Conservation (phyloP, 139 green algal species). For the Nannochloris sp. region DNA sequence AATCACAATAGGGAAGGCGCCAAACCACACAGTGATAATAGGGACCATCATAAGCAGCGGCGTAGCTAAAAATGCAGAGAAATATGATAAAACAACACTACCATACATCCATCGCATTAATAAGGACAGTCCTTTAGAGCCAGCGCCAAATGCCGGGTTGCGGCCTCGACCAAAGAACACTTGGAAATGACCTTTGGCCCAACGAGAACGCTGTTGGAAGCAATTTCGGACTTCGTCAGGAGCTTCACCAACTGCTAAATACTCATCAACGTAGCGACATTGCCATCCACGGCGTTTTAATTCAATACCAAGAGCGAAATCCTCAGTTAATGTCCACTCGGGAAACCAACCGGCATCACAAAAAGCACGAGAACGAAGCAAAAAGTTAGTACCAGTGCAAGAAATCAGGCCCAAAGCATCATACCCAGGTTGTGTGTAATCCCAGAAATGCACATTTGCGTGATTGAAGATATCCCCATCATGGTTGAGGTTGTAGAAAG, state of each 20-base stretch:
- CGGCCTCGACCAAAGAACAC: constrained; percentile 32
- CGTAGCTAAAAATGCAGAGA: constrained; percentile 39
- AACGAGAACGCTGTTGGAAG: constrained; percentile 77
- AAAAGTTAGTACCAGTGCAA: constrained; percentile 66
- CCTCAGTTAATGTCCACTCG: constrained; percentile 68
- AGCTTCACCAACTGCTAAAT: constrained; percentile 69
- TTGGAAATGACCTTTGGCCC: constrained; percentile 77
- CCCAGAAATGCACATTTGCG: constrained; percentile 77
- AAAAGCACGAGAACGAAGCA: constrained; percentile 52
- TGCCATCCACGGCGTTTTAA: constrained; percentile 52
- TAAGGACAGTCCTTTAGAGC: constrained; percentile 18
- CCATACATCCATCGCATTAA: constrained; percentile 40
- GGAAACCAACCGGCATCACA: constrained; percentile 59
- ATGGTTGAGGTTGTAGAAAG: constrained; percentile 72
- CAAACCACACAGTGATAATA: constrained; percentile 47
- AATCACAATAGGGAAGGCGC: constrained; percentile 57
- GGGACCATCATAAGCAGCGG: constrained; percentile 45
- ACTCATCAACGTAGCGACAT: constrained; percentile 65
- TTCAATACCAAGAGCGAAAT: constrained; percentile 68
- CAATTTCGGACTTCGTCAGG: constrained; percentile 75
- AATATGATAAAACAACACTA: constrained; percentile 36
- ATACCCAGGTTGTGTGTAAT: constrained; percentile 53
- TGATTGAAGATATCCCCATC: constrained; percentile 80
- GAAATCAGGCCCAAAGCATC: constrained; percentile 56
- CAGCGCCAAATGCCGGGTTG: constrained; percentile 28